phyloP scores from a whole-genome alignment of 2,329 filamentous ascomycete genomes.

The Leptographium radiaticola region DNA sequence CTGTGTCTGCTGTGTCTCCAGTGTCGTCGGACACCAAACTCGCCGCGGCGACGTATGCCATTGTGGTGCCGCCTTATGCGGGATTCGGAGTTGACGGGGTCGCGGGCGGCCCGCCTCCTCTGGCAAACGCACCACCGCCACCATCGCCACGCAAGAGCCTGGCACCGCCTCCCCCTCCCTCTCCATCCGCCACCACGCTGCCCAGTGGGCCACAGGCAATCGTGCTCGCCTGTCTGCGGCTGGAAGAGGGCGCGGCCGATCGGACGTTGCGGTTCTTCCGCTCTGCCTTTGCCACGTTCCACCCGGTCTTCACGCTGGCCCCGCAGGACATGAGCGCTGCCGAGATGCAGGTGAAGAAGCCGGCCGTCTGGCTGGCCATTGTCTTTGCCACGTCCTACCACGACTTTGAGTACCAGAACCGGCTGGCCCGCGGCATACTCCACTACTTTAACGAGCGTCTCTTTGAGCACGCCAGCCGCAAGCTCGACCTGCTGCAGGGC shows the following conservation, averaged over 20 bases:
- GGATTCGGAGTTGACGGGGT: background rate
- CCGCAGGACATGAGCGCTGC: slow-evolving; percentile 1
- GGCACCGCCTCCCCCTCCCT: background rate
- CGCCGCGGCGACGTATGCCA: background rate
- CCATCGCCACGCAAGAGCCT: background rate
- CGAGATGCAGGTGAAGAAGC: slow-evolving; percentile 8
- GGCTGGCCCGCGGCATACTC: slow-evolving; percentile 8
- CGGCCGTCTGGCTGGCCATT: slow-evolving; percentile 13
- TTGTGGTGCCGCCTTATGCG: background rate
- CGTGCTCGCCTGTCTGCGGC: slow-evolving; percentile 6
- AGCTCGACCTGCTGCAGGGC: slow-evolving; percentile 12
- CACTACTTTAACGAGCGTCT: slow-evolving; percentile 10
- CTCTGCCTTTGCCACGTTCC: slow-evolving; percentile 7
- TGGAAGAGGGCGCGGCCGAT: slow-evolving; percentile 9
- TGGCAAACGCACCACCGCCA: background rate
- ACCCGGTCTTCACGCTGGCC: slow-evolving; percentile 9
- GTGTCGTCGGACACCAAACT: background rate
- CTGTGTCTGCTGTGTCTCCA: background rate
- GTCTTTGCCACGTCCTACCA: slow-evolving; percentile 12
- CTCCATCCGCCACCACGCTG: background rate
- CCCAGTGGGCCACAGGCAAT: background rate
- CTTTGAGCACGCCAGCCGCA: slow-evolving; percentile 7
- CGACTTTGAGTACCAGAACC: slow-evolving; percentile 11
- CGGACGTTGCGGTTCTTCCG: slow-evolving; percentile 7
- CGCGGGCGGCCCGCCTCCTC: background rate